Percentiles rank a stretch among this genome's conserved stretches.
These are phyloP conservation scores for Podospora conica DNA, from an alignment of 495 filamentous ascomycete species.

Conservation along the genomic window DNA sequence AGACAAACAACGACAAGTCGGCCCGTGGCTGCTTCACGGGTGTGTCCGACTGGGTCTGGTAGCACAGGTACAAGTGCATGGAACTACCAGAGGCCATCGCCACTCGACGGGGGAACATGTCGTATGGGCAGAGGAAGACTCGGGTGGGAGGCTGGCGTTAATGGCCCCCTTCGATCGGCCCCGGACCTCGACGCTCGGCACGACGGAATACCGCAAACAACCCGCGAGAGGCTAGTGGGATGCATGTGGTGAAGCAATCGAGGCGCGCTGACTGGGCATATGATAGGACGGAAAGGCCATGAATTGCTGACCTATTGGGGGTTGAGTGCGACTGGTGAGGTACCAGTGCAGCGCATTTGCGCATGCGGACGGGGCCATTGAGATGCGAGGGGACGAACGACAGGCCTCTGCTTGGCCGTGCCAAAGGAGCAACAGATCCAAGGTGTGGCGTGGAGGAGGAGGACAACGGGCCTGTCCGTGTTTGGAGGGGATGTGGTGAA, in stretches of 20 bases:
- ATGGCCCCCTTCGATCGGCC: background rate
- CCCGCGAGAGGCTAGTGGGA: conserved; percentile 8
- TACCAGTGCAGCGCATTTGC: conserved; percentile 1
- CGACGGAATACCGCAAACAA: conserved; percentile 1
- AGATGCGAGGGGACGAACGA: background rate
- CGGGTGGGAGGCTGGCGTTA: conserved; percentile 8
- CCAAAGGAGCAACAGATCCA: background rate
- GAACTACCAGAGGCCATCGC: conserved; percentile 17
- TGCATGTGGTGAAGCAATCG: conserved; percentile 13
- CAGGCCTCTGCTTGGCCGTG: background rate
- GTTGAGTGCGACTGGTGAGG: background rate
- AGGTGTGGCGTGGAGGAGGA: background rate
- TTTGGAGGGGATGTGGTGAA: background rate
- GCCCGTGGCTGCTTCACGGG: conserved; percentile 16
- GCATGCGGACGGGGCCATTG: conserved; percentile 1
- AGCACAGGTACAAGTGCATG: conserved; percentile 32
- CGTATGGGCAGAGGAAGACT: conserved; percentile 8
- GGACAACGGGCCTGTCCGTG: background rate
- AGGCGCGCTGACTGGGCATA: background rate
- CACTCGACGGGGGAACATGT: conserved; percentile 12
- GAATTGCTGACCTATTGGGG: conserved; percentile 12
- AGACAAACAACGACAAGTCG: conserved; percentile 17
- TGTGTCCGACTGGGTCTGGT: conserved; percentile 19
- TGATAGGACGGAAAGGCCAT: conserved; percentile 21
- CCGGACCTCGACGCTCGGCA: conserved; percentile 1